phyloP scores from a whole-genome alignment of 2,329 filamentous ascomycete genomes.

The Colletotrichum sp. region DNA sequence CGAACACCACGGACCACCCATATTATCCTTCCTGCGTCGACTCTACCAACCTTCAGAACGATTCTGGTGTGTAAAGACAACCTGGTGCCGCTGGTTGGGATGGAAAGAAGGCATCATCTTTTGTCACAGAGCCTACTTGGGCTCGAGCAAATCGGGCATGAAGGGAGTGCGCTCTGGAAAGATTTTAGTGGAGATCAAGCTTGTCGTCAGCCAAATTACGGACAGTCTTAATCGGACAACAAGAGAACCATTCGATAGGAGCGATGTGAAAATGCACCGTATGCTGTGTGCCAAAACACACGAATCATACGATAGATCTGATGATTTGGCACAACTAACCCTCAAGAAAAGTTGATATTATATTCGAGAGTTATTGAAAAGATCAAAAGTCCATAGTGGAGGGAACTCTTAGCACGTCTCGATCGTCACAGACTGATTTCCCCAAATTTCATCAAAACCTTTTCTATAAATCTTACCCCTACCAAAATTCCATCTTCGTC shows the following conservation, averaged over 20 bases:
- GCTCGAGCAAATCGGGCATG: no score
- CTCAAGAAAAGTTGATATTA: neutral
- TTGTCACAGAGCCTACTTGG: no score
- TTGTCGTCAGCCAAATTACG: no score
- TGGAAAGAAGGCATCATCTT: no score
- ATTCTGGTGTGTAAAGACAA: neutral
- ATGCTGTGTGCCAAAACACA: neutral
- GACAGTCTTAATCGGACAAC: no score
- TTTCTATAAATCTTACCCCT: constrained; percentile 33
- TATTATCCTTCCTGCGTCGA: neutral
- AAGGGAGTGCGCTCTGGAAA: no score
- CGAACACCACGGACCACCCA: accelerated
- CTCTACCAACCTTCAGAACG: neutral
- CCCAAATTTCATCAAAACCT: constrained; percentile 21
- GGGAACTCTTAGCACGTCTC: accelerated
- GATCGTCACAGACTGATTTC: neutral
- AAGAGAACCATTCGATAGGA: no score
- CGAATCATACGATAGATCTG: neutral
- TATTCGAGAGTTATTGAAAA: neutral
- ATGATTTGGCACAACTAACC: accelerated
- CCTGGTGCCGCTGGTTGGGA: no score
- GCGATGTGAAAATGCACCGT: no score
- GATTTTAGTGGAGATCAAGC: no score
- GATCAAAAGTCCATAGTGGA: accelerated
- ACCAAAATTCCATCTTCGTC: constrained; percentile 34